Evolutionary conservation across 257 asterid genomes (phyloP), one percentile per base, ranked within the genome.

Genomic region (Nicotiana benthamiana): DNA sequence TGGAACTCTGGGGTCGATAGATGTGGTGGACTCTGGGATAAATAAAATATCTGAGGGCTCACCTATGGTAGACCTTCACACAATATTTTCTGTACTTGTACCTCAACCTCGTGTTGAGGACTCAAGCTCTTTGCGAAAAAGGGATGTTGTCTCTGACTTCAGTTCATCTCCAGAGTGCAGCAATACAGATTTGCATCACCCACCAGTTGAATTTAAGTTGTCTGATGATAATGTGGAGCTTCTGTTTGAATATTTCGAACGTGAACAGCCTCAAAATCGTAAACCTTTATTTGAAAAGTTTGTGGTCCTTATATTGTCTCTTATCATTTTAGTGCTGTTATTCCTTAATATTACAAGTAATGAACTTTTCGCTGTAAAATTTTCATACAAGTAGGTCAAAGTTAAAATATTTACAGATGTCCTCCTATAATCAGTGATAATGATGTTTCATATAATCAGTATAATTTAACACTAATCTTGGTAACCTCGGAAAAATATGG

Each of bases 241-340:
- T 75, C 82, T 84, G 74, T 84, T 84, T 67, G 84, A 84, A 27
- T 84, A 80, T 76, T 80, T 84, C 15, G 84, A 84, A 57, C 22
- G 17, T 30, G 84, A 80, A 13, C 82, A 59, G 74, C 86, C 86
- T 75, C 86, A 80, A 9, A 77, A 16, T 76, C 75, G 86, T 75
- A 70, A 78, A 20, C 86, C 84, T 4, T 64, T 84, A 46, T 84
- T 80, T 20, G 84, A 80, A 60, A 84, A 56, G 86, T 84, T 53
- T 1, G 86, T 80, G 60, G 77, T 46, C 43, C 56, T 57, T 54
- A 70, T 36, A 57, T 70, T 20, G 18, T 43, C n/a, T 46, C 20
- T 79, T 63, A 30, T 24, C 57, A 11, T 46, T 24, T 22, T 72
- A 43, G 76, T 68, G 4, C 0, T 43, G 22, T 70, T 43, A 3